Evolutionary conservation across 768 basidiomycete species (phyloP), one percentile per base, ranked within the genome.

Genomic region (Porphyrellus cyaneotinctus): DNA sequence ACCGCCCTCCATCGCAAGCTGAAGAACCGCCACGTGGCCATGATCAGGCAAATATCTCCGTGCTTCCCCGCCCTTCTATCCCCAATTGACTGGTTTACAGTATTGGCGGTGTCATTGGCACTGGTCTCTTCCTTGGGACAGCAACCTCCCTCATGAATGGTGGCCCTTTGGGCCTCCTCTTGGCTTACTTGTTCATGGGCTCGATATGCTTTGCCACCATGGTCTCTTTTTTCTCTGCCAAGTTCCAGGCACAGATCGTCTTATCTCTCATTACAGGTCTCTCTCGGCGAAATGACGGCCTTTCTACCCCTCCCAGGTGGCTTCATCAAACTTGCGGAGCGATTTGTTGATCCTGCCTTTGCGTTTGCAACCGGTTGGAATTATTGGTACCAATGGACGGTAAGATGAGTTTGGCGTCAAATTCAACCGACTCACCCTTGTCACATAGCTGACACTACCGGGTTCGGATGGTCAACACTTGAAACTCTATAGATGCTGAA

Each of bases 361-460:
- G 51, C 51, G 7, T 46, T 52, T 24, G 51, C 51, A 11, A 45
- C 14, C 2, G 51, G 51, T 5, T 52, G 51, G 51, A 52, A 52
- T 32, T 52, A 52, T 26, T 52, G 44, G 44, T 52, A 38, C 20
- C 28, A 32, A 18, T 52, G 51, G 51, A 10, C 28, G 22, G 51
- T 52, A 24, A 46, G 43, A 23, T 24, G 3, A 13, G 17, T 7
- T 12, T 5, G 10, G 17, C 11, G 14, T 44, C 26, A 6, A 43
- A 7, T 36, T 15, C 23, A 43, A 18, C 20, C 1, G 5, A 32
- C 24, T 46, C n/a, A 52, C 13, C 9, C 43, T 38, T 11, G 2
- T 12, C 11, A 30, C 15, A 3, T 17, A 52, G 51, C 0, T 46
- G 9, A 39, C 43, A 3, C n/a, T 52, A 18, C 51, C 51, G 31